These are phyloP conservation scores for Asterionellopsis glacialis DNA, from an alignment of 108 stramenopile genomes.

Conservation along the genomic window DNA sequence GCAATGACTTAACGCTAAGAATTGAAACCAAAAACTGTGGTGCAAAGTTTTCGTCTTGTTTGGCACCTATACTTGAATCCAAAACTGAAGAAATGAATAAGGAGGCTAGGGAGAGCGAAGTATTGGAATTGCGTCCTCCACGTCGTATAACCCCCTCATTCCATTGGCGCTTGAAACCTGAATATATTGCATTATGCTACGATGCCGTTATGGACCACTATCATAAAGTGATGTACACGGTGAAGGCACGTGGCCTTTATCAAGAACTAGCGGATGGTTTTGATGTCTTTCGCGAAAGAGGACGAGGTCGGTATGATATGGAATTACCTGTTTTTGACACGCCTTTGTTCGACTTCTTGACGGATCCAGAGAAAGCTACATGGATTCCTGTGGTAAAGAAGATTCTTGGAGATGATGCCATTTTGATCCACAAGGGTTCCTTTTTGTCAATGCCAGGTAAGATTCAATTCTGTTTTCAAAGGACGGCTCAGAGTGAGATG, in stretches of 20 bases:
- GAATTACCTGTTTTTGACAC: constrained; percentile 65
- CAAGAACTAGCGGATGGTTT: constrained; percentile 83
- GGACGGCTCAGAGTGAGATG: not conserved
- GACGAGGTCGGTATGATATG: constrained; percentile 84
- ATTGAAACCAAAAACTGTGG: no score
- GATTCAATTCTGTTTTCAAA: not conserved
- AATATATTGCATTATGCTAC: constrained; percentile 61
- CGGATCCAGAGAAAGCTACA: constrained; percentile 55
- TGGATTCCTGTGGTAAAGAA: constrained; percentile 83
- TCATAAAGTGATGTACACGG: constrained; percentile 81
- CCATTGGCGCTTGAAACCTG: constrained; percentile 51
- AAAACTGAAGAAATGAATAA: not conserved
- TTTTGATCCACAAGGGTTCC: constrained; percentile 78
- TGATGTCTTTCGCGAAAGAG: constrained; percentile 84
- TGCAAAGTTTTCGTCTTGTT: no score
- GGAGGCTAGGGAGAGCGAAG: not conserved
- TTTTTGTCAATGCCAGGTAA: constrained; percentile 71
- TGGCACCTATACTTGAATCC: not conserved
- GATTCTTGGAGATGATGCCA: constrained; percentile 72
- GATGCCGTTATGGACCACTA: constrained; percentile 74
- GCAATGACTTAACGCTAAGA: no score
- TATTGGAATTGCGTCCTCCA: not conserved
- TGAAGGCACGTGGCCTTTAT: constrained; percentile 62
- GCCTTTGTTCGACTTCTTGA: constrained; percentile 55
- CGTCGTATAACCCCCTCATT: not conserved